A percentile compares a stretch with the other conserved stretches of the same genome.
These are phyloP conservation scores for Teratosphaeria epicoccoides DNA, from an alignment of 2,329 filamentous ascomycete genomes.

Conservation along the genomic window DNA sequence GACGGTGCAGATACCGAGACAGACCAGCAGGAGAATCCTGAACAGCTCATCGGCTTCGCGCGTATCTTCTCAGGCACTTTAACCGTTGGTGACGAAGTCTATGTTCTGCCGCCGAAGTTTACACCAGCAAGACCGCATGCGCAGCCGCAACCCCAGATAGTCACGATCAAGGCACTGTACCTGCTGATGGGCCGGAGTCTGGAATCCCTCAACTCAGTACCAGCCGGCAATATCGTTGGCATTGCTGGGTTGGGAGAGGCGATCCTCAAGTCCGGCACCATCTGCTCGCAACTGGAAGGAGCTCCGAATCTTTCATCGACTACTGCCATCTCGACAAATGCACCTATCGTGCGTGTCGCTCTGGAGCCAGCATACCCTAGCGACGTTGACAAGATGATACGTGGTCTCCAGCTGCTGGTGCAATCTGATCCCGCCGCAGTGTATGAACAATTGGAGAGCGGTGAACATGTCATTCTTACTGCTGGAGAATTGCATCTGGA, in stretches of 20 bases:
- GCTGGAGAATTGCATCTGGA: slow-evolving; percentile 92
- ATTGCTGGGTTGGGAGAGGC: slow-evolving; percentile 86
- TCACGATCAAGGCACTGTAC: slow-evolving; percentile 79
- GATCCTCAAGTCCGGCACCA: slow-evolving; percentile 88
- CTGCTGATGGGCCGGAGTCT: slow-evolving; percentile 90
- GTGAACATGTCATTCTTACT: slow-evolving; percentile 89
- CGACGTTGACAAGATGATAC: slow-evolving; percentile 91
- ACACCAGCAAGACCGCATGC: slow-evolving; percentile 66
- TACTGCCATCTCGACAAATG: slow-evolving; percentile 57
- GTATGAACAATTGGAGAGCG: slow-evolving; percentile 85
- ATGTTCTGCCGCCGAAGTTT: slow-evolving; percentile 88
- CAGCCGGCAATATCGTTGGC: slow-evolving; percentile 89
- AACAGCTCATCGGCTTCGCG: slow-evolving; percentile 90
- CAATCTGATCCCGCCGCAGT: slow-evolving; percentile 93
- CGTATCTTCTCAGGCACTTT: slow-evolving; percentile 85
- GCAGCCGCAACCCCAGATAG: slow-evolving; percentile 64
- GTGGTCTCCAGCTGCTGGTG: slow-evolving; percentile 73
- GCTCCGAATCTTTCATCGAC: slow-evolving; percentile 86
- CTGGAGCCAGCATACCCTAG: slow-evolving; percentile 86
- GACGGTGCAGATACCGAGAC: slow-evolving; percentile 40
- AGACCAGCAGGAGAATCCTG: slow-evolving; percentile 50
- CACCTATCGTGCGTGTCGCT: slow-evolving; percentile 85
- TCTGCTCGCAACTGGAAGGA: slow-evolving; percentile 79
- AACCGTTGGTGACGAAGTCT: slow-evolving; percentile 79
- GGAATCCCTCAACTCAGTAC: slow-evolving; percentile 71